phyloP scores from a whole-genome alignment of 352 stramenopile species.

The Phytophthora idaei region DNA sequence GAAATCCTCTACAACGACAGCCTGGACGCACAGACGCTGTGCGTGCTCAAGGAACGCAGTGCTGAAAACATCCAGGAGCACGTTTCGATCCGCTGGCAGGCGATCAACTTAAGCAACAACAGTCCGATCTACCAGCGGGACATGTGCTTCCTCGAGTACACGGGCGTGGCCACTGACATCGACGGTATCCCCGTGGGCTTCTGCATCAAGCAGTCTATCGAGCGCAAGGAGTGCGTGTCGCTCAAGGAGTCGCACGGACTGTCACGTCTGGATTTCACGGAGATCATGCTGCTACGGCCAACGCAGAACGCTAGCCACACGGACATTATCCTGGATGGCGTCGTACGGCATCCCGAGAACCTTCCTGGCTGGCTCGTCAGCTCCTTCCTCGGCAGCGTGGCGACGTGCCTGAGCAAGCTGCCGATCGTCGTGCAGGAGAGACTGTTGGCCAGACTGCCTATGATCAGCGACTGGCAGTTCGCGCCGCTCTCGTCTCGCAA shows the following conservation, averaged over 20 bases:
- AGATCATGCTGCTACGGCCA: conserved; percentile 56
- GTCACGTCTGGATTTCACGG: conserved; percentile 49
- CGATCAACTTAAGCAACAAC: conserved; percentile 57
- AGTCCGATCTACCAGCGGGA: conserved; percentile 60
- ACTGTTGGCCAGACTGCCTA: conserved; percentile 46
- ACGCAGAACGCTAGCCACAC: conserved; percentile 53
- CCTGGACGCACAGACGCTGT: conserved; percentile 66
- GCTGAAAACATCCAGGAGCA: conserved; percentile 58
- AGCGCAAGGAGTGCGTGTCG: conserved; percentile 58
- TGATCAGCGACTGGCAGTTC: conserved; percentile 56
- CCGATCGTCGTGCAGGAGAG: conserved; percentile 59
- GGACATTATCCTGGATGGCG: conserved; percentile 58
- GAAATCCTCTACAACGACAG: conserved; percentile 61
- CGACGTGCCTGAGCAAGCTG: conserved; percentile 48
- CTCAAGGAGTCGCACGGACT: conserved; percentile 73
- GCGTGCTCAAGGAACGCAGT: conserved; percentile 54
- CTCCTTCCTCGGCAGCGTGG: conserved; percentile 48
- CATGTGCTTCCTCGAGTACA: conserved; percentile 78
- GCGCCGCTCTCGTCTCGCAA: conserved; percentile 55
- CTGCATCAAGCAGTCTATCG: conserved; percentile 62
- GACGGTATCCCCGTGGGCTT: conserved; percentile 66
- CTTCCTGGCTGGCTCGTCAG: conserved; percentile 47
- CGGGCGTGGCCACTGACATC: conserved; percentile 60
- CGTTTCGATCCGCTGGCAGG: conserved; percentile 76
- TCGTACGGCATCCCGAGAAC: conserved; percentile 44